These are phyloP conservation scores for Stephania yunnanensis DNA, from an alignment of 164 flowering plant genomes.

Conservation along the genomic window DNA sequence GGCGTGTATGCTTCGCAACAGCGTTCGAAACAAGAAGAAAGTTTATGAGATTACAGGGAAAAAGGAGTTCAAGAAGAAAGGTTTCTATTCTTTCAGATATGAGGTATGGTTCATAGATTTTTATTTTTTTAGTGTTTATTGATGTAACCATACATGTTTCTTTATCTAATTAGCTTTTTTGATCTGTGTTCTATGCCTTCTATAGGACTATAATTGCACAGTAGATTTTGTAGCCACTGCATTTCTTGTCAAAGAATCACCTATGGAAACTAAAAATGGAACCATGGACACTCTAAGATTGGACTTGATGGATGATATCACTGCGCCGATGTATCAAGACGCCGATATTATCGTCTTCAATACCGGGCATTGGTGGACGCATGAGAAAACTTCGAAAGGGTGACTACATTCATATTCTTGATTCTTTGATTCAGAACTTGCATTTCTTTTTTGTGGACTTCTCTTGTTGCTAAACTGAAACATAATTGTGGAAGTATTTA, in stretches of 20 bases:
- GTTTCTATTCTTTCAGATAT: slow-evolving; percentile 62
- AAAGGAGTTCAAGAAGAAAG: slow-evolving; percentile 63
- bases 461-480: not conserved
- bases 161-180: not conserved
- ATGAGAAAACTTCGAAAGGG: slow-evolving; percentile 87
- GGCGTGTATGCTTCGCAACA: slow-evolving; percentile 67
- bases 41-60: slow-evolving; percentile 74
- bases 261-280: slow-evolving; percentile 34
- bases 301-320: slow-evolving; percentile 67
- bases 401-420: slow-evolving; percentile 22
- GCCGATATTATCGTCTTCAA: slow-evolving; percentile 72
- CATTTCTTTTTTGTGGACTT: not conserved
- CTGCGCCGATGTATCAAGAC: slow-evolving; percentile 46
- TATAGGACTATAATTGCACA: slow-evolving; percentile 70
- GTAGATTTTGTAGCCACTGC: slow-evolving; percentile 69
- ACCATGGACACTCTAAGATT: slow-evolving; percentile 60
- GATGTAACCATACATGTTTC: not conserved
- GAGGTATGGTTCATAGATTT: slow-evolving; percentile 42
- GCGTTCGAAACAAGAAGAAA: slow-evolving; percentile 43
- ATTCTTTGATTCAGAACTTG: not conserved
- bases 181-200: slow-evolving; percentile 11
- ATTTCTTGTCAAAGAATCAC: slow-evolving; percentile 62
- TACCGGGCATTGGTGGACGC: slow-evolving; percentile 98
- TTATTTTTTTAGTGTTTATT: no score
- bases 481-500: not conserved